Conservation (phyloP, 179 eudicot genomes). For the Drosera spatulata region DNA sequence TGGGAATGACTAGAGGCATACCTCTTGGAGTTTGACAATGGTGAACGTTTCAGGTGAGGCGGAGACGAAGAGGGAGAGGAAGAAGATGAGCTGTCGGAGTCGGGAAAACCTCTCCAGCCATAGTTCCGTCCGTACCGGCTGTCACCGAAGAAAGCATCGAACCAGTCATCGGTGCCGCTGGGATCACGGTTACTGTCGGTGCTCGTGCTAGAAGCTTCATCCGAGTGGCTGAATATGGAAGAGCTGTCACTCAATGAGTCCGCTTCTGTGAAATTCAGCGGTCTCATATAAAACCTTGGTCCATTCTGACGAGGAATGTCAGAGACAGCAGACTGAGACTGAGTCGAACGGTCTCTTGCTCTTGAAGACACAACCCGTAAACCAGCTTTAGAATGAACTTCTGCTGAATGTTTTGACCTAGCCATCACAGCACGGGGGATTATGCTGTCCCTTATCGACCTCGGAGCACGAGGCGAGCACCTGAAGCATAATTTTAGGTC, state of each 20-base stretch:
- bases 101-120: no score
- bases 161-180: no score
- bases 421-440: background rate
- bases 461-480: slow-evolving; percentile 91
- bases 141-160: no score
- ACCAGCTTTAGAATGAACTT: slow-evolving; percentile 9
- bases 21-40: no score
- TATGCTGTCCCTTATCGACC: slow-evolving; percentile 41
- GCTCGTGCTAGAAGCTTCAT: no score
- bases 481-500: slow-evolving; percentile 20
- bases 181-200: no score
- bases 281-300: slow-evolving; percentile 11
- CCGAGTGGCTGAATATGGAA: slow-evolving; percentile 58
- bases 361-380: slow-evolving; percentile 18
- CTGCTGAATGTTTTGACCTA: background rate
- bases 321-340: slow-evolving; percentile 5
- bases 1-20: no score
- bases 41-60: no score
- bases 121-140: no score
- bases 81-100: no score
- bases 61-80: no score
- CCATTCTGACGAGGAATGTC: slow-evolving; percentile 13
- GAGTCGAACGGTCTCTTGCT: background rate
- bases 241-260: slow-evolving; percentile 62
- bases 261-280: slow-evolving; percentile 16